Conservation (phyloP, 805 yeast genomes). For the Myxozyma lipomycoides region DNA sequence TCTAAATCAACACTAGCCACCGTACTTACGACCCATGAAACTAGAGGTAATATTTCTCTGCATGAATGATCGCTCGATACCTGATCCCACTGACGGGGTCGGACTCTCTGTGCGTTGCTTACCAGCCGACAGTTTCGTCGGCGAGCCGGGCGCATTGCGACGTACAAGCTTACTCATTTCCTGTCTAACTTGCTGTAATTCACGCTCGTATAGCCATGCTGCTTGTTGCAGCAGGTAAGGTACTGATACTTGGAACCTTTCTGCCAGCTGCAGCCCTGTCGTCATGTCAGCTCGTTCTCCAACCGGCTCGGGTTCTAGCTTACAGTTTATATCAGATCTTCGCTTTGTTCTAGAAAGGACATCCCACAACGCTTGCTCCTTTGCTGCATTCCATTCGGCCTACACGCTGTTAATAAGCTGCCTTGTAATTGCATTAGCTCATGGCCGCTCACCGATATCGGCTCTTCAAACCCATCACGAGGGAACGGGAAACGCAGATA, state of each 20-base stretch:
- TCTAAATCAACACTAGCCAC: neutral
- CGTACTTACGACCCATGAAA: neutral
- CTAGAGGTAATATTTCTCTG: neutral
- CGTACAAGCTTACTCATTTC: constrained; percentile 31
- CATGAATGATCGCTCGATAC: neutral
- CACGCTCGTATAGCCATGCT: constrained; percentile 43
- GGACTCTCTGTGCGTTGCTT: neutral
- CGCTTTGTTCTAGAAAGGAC: constrained; percentile 36
- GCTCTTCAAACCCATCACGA: constrained; percentile 44
- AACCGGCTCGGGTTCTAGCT: neutral
- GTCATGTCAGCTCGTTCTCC: constrained; percentile 9
- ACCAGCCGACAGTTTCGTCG: neutral
- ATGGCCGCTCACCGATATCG: constrained; percentile 32
- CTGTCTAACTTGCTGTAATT: constrained; percentile 37
- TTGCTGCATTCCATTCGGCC: constrained; percentile 36
- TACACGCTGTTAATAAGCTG: neutral
- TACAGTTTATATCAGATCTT: constrained; percentile 38
- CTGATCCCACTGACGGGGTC: neutral
- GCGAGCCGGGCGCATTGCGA: neutral
- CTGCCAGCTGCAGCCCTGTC: constrained; percentile 38
- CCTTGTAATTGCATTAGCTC: neutral
- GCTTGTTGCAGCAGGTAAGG: constrained; percentile 42
- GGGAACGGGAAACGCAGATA: constrained; percentile 45
- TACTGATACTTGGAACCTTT: constrained; percentile 38
- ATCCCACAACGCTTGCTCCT: constrained; percentile 38